Base-by-base conservation (phyloP, 2,329 filamentous ascomycete species). In the Neodidymelliopsis sp. region DNA sequence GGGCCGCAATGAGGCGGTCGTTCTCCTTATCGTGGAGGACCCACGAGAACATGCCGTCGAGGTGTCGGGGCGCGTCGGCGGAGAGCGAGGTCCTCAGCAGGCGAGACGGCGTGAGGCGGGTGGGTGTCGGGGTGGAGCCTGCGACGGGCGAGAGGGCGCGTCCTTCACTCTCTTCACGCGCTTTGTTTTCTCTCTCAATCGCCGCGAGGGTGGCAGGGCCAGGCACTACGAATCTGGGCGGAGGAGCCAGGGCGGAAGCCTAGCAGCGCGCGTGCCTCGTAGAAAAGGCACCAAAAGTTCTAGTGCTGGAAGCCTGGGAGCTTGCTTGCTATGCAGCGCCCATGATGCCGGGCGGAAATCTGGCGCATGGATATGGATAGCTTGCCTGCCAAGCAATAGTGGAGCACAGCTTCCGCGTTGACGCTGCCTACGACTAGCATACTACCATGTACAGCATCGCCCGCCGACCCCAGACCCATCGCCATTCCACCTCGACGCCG, bases 21-120 rank as follows among this genome's bases (percentile, higher is more conserved):
- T 91, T 86, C 62, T 85, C 87, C 84, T 96, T 96, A 80, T 99
- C 94, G 77, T 96, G 96, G 42, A 99, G 84, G 47, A 99, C 92
- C 79, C 95, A 99, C 12, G 93, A 97, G 84, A 99, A 99, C 94
- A 99, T 99, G 12, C 12, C 29, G 27, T 23, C 23, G 3, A 6
- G 19, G 38, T 31, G 46, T 77, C 93, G 94, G 55, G 46, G 33
- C 34, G 39, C 43, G 22, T 43, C 46, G 27, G 39, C 16, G 28
- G 42, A 42, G 5, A 46, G 41, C 15, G 48, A 52, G 27, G 48
- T 37, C 16, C 37, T 24, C 11, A 46, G 37, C n/a, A 42, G 27
- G 31, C 41, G 41, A 16, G 5, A 33, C 11, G 48, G 48, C 2
- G 41, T 52, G 2, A 44, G 35, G 47, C 47, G 47, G 19, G 23